Percentiles rank a stretch among this genome's conserved stretches.
phyloP scores from a whole-genome alignment of 208 protist genomes.

The Acanthamoeba sp. region DNA sequence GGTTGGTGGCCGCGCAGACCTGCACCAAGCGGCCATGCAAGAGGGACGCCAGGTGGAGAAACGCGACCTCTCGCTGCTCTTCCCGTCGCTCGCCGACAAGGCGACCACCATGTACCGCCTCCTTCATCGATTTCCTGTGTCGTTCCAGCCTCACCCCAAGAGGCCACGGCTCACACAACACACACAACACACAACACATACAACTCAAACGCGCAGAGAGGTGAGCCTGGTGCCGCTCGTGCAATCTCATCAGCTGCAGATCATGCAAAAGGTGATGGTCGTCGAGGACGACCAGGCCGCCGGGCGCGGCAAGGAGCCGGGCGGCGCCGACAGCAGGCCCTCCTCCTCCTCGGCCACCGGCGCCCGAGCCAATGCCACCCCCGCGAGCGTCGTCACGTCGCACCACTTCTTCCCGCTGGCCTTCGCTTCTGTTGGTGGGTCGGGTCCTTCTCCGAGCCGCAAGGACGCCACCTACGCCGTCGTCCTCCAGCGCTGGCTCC shows the following conservation, averaged over 20 bases:
- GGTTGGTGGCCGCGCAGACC: too few relatives aligned
- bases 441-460: background rate
- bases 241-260: slow-evolving; percentile 4
- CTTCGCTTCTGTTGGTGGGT: background rate
- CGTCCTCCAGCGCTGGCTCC: background rate
- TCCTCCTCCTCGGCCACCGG: background rate
- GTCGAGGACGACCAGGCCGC: background rate
- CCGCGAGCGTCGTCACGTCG: background rate
- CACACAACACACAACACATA: too few relatives aligned
- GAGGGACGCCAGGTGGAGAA: background rate
- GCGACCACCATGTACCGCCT: background rate
- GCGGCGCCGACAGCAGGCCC: background rate
- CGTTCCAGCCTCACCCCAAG: too few relatives aligned
- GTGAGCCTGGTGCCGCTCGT: slow-evolving; percentile 18
- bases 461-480: background rate
- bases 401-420: background rate
- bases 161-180: too few relatives aligned
- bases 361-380: background rate
- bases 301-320: background rate
- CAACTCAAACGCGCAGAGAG: background rate
- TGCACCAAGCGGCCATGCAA: slow-evolving; percentile 6
- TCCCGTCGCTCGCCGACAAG: background rate
- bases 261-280: slow-evolving; percentile 27
- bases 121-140: background rate
- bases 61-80: slow-evolving; percentile 7